phyloP scores from a whole-genome alignment of 106 monocot species.

The Chionographis japonica region DNA sequence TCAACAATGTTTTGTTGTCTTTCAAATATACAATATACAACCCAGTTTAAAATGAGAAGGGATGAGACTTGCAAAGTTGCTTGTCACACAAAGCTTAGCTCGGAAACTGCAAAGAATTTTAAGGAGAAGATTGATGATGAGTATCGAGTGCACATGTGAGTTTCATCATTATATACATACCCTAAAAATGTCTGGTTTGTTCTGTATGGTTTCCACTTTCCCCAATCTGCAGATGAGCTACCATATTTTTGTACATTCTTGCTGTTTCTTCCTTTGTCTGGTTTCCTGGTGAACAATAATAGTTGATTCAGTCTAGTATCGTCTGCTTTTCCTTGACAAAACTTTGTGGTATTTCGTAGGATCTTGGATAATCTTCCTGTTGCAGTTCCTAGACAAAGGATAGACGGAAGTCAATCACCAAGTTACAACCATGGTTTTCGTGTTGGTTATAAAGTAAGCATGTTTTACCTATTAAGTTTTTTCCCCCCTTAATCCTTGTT shows the following conservation, averaged over 20 bases:
- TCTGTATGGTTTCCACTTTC: too few species aligned
- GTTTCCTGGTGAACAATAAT: too few species aligned
- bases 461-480: background rate
- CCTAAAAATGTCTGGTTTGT: too few species aligned
- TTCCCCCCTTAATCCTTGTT: too few species aligned
- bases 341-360: slow-evolving; percentile 13
- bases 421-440: slow-evolving; percentile 56
- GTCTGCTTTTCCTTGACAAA: too few species aligned
- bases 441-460: slow-evolving; percentile 26
- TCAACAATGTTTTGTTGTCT: slow-evolving; percentile 5
- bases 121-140: slow-evolving; percentile 70
- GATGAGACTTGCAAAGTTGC: slow-evolving; percentile 60
- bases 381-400: slow-evolving; percentile 51
- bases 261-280: too few species aligned
- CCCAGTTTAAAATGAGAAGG: slow-evolving; percentile 55
- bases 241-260: too few species aligned
- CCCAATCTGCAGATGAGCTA: too few species aligned
- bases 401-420: slow-evolving; percentile 35
- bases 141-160: slow-evolving; percentile 28
- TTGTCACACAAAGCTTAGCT: slow-evolving; percentile 37
- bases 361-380: slow-evolving; percentile 77
- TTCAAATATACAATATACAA: background rate
- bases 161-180: too few species aligned
- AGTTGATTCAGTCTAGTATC: too few species aligned
- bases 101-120: slow-evolving; percentile 52